These are phyloP conservation scores for Beauveria brongniartii DNA, from an alignment of 2,329 filamentous ascomycete genomes.

Conservation along the genomic window DNA sequence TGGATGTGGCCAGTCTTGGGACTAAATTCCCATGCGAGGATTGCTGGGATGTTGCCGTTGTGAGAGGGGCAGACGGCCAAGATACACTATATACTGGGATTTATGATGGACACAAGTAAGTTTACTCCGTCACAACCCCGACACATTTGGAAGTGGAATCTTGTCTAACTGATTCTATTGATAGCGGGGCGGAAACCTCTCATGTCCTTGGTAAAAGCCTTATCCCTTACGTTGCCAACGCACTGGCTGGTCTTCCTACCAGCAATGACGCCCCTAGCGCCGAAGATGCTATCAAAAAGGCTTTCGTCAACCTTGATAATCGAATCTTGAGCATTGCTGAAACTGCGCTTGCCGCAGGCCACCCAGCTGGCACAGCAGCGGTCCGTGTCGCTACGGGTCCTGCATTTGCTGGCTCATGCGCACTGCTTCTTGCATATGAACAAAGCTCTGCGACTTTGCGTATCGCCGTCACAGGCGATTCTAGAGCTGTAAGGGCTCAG, in stretches of 20 bases:
- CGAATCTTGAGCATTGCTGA: neutral
- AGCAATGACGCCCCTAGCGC: neutral
- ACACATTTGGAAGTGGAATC: too few species aligned
- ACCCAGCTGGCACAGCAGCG: neutral
- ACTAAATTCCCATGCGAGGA: neutral
- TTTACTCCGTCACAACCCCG: neutral
- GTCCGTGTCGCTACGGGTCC: neutral
- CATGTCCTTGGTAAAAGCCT: neutral
- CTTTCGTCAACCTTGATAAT: neutral
- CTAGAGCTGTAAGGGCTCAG: neutral
- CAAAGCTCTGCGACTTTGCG: neutral
- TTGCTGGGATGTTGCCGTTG: neutral
- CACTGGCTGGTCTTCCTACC: neutral
- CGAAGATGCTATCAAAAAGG: neutral
- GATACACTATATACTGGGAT: neutral
- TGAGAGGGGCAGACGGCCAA: neutral
- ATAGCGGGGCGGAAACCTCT: neutral
- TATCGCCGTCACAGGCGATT: neutral
- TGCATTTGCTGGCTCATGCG: slow-evolving; percentile 2
- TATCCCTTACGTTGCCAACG: slow-evolving; percentile 1
- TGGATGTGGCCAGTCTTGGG: slow-evolving; percentile 2
- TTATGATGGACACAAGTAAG: slow-evolving; percentile 7
- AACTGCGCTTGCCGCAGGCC: neutral
- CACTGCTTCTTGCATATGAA: neutral
- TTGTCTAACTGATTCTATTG: neutral